Base-by-base conservation (phyloP, 208 protist genomes). In the Lotmaria passim region DNA sequence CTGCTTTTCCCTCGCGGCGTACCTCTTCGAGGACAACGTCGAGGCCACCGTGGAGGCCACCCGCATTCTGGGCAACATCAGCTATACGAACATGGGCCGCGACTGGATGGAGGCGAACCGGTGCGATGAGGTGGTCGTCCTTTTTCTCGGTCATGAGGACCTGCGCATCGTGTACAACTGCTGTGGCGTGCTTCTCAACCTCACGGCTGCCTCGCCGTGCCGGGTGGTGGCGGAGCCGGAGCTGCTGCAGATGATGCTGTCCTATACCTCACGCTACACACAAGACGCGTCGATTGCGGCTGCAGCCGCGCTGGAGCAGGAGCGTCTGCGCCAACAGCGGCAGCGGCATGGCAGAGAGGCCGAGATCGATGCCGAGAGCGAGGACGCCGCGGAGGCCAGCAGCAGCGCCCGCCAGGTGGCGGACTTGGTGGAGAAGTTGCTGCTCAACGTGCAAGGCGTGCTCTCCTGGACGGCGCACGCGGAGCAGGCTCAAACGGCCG, bases 81-180 rank as follows among this genome's bases (percentile, higher is more conserved):
- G 85, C 75, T 90, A 83, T 75, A 94, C 86, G 12, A 90, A 88
- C 80, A 71, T 71, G 30, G 89, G 89, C 33, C 81, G 86, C 10
- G 86, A 92, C 67, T 94, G 89, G 87, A 88, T 94, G 77, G 86
- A 94, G 74, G 67, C 56, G 7, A 89, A 93, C 58, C 61, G 58
- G 2, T 94, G 89, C 57, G 89, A 94, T 72, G 89, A 94, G 76
- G 84, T 94, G n/a, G 57, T 83, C 17, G 75, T 91, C 14, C 56
- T 94, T 12, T 93, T 94, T 62, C 78, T 91, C 34, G 86, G 85
- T 1, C 89, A 94, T 59, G 86, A 92, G 62, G 89, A 94, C 64
- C 76, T 88, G 19, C 86, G 89, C 23, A 65, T 94, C 39, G 86
- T 89, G 47, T 94, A 93, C 72, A 93, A 93, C 79, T 93, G 84